Base-by-base conservation (phyloP, 1,284 basidiomycete genomes). In the Volvariella volvacea region DNA sequence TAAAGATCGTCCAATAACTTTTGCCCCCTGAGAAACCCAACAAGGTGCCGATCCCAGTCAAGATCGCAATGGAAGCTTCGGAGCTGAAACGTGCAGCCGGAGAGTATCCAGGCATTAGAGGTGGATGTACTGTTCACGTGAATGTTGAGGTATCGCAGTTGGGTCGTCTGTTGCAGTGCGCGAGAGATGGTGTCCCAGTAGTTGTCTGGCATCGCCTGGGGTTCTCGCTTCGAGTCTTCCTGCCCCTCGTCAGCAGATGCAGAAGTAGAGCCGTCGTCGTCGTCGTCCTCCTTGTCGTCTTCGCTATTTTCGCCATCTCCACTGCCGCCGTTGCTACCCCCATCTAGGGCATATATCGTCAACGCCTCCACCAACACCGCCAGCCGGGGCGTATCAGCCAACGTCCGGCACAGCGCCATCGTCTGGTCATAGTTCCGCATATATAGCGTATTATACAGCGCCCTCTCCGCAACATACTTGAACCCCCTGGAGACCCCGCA, bases 51-150 rank as follows among this genome's bases (percentile, higher is more conserved):
- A 53, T 82, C 77, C 81, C 81, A 84, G 45, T 72, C 65, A 41
- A 84, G 66, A 54, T 83, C 81, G 53, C 78, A 82, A 52, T 79
- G 75, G 50, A 83, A 80, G 4, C 65, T 69, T 41, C 61, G 68
- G 15, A 84, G 72, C 32, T 63, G 72, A 52, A 82, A 83, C 4
- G 60, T 57, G 49, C 67, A 71, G 8, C 58, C 59, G 12, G 62
- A 42, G 10, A 83, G 61, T 39, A 80, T 68, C 79, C 78, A 80
- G 0, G 77, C 70, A 14, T 60, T 59, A 15, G 67, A 61, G n/a
- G 64, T 52, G 39, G 68, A 63, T n/a, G 60, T 54, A 22, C 58
- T 62, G 44, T 59, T 58, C 50, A 80, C 59, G 50, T 74, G 65
- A 41, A 80, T 63, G 48, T 71, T 74, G 48, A 84, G 65, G 55